Base-by-base conservation (phyloP, 1,284 basidiomycete species). In the Ganoderma sp. region DNA sequence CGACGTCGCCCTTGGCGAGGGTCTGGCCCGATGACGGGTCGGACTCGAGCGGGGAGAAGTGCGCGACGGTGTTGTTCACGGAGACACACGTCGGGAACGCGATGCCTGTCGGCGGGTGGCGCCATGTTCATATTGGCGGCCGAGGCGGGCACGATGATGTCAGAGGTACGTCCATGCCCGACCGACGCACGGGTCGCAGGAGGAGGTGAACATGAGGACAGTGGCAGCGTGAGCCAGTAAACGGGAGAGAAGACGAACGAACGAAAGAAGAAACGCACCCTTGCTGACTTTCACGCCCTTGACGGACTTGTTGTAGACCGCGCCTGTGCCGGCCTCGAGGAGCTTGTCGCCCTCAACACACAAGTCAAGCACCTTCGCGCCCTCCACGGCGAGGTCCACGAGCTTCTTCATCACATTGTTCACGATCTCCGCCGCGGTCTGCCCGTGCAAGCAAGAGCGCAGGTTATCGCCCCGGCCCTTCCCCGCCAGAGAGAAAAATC, bases 61-160 rank as follows among this genome's bases (percentile, higher is more conserved):
- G 91, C 32, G 92, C 87, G 67, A 93, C 92, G 71, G 89, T 84
- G 79, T 96, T 92, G 90, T 99, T 98, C 76, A 99, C 90, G 50
- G 96, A 97, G 75, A 99, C 84, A 75, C 87, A 91, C 25, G 97
- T 98, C 34, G 97, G 97, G 87, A 98, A 98, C 1, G 96, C 95
- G 77, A 96, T 85, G 71, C 96, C 96, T 96, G 73, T n/a, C 50
- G 28, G 37, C 19, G 45, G 41, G 34, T 39, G 56, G 56, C 8
- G 8, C 15, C 6, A 6, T n/a, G 28, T 37, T 37, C 34, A 37
- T 58, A 9, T 39, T 28, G 5, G 57, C 14, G 37, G 39, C 25
- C n/a, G 34, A 37, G 39, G 22, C n/a, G 57, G 39, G 14, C n/a
- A 37, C 39, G 8, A 41, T 59, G 57, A 59, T 59, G 57, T 41